phyloP scores from a whole-genome alignment of 2,329 filamentous ascomycete genomes.

The Davidsoniella eucalypti region DNA sequence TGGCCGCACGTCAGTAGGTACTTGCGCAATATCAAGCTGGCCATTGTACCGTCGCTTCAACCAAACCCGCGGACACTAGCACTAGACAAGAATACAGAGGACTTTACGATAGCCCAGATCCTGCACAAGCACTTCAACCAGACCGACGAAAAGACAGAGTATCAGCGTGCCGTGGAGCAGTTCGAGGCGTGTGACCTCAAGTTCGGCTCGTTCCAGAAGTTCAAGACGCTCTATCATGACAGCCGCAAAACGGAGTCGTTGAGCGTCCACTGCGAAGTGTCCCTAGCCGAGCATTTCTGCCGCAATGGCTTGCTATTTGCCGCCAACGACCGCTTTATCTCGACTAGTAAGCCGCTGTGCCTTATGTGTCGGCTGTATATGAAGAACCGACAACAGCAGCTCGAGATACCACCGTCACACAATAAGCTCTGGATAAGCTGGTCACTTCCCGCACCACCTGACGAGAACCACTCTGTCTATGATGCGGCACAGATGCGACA shows the following conservation, averaged over 20 bases:
- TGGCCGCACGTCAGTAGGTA: background rate
- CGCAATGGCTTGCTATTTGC: background rate
- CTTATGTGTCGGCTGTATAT: conserved; percentile 5
- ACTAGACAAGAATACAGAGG: background rate
- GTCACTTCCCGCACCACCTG: background rate
- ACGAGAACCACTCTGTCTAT: background rate
- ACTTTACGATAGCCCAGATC: conserved; percentile 1
- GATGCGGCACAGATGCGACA: background rate
- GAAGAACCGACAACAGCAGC: background rate
- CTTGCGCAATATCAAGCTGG: background rate
- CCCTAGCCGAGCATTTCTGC: conserved; percentile 1
- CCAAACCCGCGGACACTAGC: background rate
- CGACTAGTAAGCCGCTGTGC: conserved; percentile 1
- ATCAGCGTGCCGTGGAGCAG: background rate
- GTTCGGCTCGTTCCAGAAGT: background rate
- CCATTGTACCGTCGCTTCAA: background rate
- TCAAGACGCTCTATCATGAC: background rate
- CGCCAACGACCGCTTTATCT: background rate
- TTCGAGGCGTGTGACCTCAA: background rate
- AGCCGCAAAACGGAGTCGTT: background rate
- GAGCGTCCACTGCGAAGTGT: conserved; percentile 5
- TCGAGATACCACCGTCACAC: background rate
- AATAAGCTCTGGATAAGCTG: conserved; percentile 6
- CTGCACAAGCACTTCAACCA: background rate
- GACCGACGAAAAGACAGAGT: background rate